phyloP scores from a whole-genome alignment of 352 stramenopile genomes.

The Elongisporangium anandrum region DNA sequence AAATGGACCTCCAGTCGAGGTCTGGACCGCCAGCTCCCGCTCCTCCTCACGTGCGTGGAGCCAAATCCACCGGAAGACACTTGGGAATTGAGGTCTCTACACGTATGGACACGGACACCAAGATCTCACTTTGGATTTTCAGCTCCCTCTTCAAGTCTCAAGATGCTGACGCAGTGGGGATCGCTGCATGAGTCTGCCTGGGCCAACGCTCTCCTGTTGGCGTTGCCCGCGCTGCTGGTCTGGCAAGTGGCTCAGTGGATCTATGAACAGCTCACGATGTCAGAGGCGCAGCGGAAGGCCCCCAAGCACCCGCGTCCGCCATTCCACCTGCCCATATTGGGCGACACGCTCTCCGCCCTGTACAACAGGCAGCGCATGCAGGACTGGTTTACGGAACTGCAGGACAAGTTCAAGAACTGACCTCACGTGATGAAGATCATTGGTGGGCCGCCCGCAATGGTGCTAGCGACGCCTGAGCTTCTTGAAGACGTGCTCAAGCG shows the following conservation, averaged over 20 bases:
- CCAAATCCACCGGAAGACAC: too few relatives aligned
- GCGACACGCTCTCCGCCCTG: conserved; percentile 41
- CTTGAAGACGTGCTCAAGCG: conserved; percentile 62
- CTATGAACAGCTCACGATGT: background rate
- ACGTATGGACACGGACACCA: too few relatives aligned
- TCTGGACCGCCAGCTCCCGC: too few relatives aligned
- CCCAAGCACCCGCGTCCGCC: conserved; percentile 15
- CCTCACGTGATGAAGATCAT: conserved; percentile 30
- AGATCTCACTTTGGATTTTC: too few relatives aligned
- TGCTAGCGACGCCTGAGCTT: conserved; percentile 34
- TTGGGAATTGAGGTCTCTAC: too few relatives aligned
- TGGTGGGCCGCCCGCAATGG: conserved; percentile 25
- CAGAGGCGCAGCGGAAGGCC: background rate
- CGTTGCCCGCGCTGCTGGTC: background rate
- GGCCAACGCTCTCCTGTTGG: background rate
- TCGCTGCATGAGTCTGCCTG: background rate
- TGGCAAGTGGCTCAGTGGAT: background rate
- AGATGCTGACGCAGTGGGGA: background rate
- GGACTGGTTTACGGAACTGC: conserved; percentile 45
- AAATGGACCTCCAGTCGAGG: too few relatives aligned
- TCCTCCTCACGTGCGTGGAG: too few relatives aligned
- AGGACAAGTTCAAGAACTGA: conserved; percentile 22
- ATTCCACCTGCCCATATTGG: conserved; percentile 33
- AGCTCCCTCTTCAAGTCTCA: too few relatives aligned
- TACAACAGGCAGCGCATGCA: conserved; percentile 37